phyloP scores from a whole-genome alignment of 805 yeast species.

The Kodamaea leandrae region DNA sequence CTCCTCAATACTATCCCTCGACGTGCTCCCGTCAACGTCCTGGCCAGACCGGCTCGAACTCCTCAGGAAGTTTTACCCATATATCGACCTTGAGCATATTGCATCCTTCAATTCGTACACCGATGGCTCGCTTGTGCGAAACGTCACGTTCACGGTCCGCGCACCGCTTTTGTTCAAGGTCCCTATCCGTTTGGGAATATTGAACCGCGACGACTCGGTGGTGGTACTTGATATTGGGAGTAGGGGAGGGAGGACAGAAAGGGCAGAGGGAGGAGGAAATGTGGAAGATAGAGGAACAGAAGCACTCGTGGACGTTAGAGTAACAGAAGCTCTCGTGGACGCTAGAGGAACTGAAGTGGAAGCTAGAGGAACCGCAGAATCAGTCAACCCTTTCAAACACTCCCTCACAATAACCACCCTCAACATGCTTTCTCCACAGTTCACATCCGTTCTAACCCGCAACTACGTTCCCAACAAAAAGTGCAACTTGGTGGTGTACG shows the following conservation, averaged over 20 bases:
- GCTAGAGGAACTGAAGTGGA: neutral
- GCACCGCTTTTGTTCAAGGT: slow-evolving; percentile 24
- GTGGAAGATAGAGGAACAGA: no score
- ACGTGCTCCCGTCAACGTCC: slow-evolving; percentile 36
- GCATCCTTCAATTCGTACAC: slow-evolving; percentile 13
- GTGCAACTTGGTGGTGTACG: slow-evolving; percentile 29
- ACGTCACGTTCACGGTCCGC: slow-evolving; percentile 15
- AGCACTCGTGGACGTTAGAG: no score
- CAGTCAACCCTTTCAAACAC: neutral
- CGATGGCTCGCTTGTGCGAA: slow-evolving; percentile 14
- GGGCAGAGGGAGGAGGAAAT: neutral
- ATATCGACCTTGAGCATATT: slow-evolving; percentile 18
- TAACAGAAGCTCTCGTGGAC: neutral
- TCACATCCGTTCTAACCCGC: slow-evolving; percentile 16
- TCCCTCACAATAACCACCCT: slow-evolving; percentile 12
- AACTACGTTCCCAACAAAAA: slow-evolving; percentile 27
- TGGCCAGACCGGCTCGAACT: slow-evolving; percentile 20
- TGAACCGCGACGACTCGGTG: slow-evolving; percentile 6
- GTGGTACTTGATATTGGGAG: neutral
- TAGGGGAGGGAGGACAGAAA: neutral
- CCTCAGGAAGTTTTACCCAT: slow-evolving; percentile 27
- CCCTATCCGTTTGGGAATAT: slow-evolving; percentile 13
- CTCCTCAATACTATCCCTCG: slow-evolving; percentile 11
- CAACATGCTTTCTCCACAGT: slow-evolving; percentile 23
- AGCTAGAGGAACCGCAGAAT: neutral